Conservation (phyloP, 345 rosid species). For the Pistacia vera region DNA sequence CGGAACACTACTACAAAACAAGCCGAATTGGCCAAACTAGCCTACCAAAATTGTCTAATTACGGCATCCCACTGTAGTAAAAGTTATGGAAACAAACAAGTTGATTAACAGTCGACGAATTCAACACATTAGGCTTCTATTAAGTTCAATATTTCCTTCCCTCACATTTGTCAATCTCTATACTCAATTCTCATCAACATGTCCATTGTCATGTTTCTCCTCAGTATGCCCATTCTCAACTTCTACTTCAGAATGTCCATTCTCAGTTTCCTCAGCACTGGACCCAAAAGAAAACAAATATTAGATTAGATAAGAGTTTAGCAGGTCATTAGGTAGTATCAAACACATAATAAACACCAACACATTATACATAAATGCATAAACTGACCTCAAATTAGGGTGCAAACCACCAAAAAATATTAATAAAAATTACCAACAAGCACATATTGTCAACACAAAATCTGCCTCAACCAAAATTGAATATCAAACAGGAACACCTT, state of each 20-base stretch:
- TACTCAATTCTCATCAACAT: conserved; percentile 28
- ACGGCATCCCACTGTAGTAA: conserved; percentile 17
- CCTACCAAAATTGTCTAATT: conserved; percentile 53
- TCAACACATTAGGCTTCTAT: conserved; percentile 25
- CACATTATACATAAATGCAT: background rate
- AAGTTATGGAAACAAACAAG: conserved; percentile 23
- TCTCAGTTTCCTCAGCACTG: conserved; percentile 40
- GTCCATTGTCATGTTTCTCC: conserved; percentile 31
- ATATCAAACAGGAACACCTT: background rate
- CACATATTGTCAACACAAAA: background rate
- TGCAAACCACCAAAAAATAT: too few species aligned
- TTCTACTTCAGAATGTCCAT: conserved; percentile 26
- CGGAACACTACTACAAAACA: conserved; percentile 18
- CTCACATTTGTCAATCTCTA: conserved; percentile 14
- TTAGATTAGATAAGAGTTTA: conserved; percentile 3
- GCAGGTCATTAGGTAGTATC: background rate
- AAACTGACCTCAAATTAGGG: too few species aligned
- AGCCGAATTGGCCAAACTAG: conserved; percentile 21
- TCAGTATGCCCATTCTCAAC: conserved; percentile 31
- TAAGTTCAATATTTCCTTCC: conserved; percentile 16
- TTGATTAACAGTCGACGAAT: conserved; percentile 12
- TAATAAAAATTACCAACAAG: background rate
- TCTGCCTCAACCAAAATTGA: background rate
- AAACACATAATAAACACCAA: conserved; percentile 3
- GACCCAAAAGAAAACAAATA: conserved; percentile 10